Evolutionary conservation across 1,139 yeast genomes (phyloP), one percentile per base, ranked within the genome.

Genomic region (Yamadazyma trypodendri): DNA sequence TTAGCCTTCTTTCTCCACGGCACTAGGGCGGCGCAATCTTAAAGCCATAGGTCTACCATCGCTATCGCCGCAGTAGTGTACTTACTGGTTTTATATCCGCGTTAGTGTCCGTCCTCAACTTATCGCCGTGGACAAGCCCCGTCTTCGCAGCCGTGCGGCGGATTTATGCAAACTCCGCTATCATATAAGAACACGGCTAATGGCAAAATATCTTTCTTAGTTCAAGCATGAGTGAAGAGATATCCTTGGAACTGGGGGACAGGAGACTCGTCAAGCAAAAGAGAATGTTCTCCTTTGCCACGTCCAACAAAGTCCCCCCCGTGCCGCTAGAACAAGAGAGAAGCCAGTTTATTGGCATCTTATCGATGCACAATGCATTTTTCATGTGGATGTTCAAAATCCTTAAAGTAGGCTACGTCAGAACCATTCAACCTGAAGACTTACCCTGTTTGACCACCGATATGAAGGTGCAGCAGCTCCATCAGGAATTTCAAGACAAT

Each of bases 401-500:
- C 3, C 50, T 84, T 51, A 67, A 61, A 27, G 75, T 74, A 3
- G 95, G 95, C 1, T 85, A 84, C 54, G 70, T 71, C 40, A 69
- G 95, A 49, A 80, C 87, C 0, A 58, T 85, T 24, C 78, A 77
- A 36, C 77, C 80, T 6, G 72, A 75, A 37, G 95, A 85, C 57
- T 56, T 85, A 39, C 84, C 66, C 58, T 61, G 61, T 31, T 65
- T 84, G 38, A 71, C 76, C 11, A 72, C 68, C 9, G 73, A 77
- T 15, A 59, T 78, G 45, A 65, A 72, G 35, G 79, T 83, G 11
- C 79, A 79, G 21, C 17, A 45, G 28, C 56, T 77, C 41, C 60
- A 75, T 18, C 60, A 50, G 2, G 38, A 37, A n/a, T 66, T 61
- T 39, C 30, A 66, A 28, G 38, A 39, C 3, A 51, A 68, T 46